These are phyloP conservation scores for Cutaneotrichosporon sp. DNA, from an alignment of 1,284 basidiomycete species.

Conservation along the genomic window DNA sequence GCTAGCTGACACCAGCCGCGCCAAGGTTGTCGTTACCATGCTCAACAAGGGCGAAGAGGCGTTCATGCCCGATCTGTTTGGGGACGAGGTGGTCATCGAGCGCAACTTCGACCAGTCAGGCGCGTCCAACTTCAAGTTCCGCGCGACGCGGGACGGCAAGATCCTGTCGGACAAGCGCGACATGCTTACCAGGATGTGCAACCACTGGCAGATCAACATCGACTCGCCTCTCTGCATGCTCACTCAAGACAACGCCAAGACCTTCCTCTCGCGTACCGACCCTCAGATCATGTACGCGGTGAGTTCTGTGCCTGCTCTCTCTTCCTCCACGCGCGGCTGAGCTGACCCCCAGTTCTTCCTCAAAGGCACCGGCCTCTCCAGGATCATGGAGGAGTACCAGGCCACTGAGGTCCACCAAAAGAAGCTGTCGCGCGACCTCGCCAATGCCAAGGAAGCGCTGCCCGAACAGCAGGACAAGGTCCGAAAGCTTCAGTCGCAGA, in stretches of 20 bases:
- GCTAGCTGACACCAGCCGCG: slow-evolving; percentile 5
- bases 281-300: slow-evolving; percentile 90
- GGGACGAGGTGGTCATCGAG: slow-evolving; percentile 79
- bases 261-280: slow-evolving; percentile 83
- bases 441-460: slow-evolving; percentile 24
- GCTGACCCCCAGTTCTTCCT: slow-evolving; percentile 79
- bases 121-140: slow-evolving; percentile 78
- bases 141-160: slow-evolving; percentile 63
- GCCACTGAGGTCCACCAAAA: slow-evolving; percentile 61
- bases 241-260: slow-evolving; percentile 80
- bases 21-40: slow-evolving; percentile 63
- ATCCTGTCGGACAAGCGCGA: slow-evolving; percentile 77
- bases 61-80: slow-evolving; percentile 78
- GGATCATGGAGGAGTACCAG: slow-evolving; percentile 80
- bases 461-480: slow-evolving; percentile 30
- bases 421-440: slow-evolving; percentile 29
- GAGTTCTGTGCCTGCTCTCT: too few species aligned
- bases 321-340: too few species aligned
- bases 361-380: slow-evolving; percentile 85
- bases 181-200: slow-evolving; percentile 81
- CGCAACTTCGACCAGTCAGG: slow-evolving; percentile 78
- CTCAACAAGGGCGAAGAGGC: slow-evolving; percentile 90
- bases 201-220: slow-evolving; percentile 89
- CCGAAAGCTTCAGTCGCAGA: slow-evolving; percentile 53
- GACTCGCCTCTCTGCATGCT: slow-evolving; percentile 96